Evolutionary conservation across 129 eudicot genomes (phyloP).

Genomic region (Tagetes erecta): DNA sequence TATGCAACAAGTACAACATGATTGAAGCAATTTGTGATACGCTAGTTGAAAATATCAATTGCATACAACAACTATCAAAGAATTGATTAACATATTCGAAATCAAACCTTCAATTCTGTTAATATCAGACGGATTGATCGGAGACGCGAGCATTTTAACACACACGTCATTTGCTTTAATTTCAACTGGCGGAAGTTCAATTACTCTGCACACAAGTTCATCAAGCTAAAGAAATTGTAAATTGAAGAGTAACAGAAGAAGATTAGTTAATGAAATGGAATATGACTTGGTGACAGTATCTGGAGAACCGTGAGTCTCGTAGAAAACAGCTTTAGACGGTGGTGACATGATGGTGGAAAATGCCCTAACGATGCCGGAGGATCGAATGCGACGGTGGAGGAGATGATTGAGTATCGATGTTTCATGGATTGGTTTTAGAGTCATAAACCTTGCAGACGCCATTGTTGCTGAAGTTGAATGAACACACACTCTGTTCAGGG

Average conservation of each 20-base stretch:
- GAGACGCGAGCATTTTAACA: conserved; percentile 90
- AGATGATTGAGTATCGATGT: conserved; percentile 15
- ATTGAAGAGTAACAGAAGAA: background rate
- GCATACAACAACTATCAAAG: background rate
- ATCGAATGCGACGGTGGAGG: conserved; percentile 24
- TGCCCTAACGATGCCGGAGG: conserved; percentile 41
- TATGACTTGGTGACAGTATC: conserved; percentile 63
- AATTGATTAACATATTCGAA: background rate
- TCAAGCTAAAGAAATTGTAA: background rate
- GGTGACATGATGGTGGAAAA: conserved; percentile 68
- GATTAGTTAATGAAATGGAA: background rate
- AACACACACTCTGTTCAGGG: background rate
- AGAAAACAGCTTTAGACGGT: conserved; percentile 60
- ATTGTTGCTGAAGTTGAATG: conserved; percentile 24
- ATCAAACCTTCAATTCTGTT: conserved; percentile 80
- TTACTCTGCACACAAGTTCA: conserved; percentile 46
- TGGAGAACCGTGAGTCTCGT: conserved; percentile 70
- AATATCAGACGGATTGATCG: conserved; percentile 92
- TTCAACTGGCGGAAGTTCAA: conserved; percentile 65
- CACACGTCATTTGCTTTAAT: conserved; percentile 70
- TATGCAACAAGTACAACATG: background rate
- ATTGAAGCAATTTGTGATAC: background rate
- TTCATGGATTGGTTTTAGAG: conserved; percentile 35
- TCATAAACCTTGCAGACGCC: conserved; percentile 35
- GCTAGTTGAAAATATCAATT: background rate